Evolutionary conservation across 495 filamentous ascomycete species (phyloP).

Genomic region (Rhizodiscina lignyota): DNA sequence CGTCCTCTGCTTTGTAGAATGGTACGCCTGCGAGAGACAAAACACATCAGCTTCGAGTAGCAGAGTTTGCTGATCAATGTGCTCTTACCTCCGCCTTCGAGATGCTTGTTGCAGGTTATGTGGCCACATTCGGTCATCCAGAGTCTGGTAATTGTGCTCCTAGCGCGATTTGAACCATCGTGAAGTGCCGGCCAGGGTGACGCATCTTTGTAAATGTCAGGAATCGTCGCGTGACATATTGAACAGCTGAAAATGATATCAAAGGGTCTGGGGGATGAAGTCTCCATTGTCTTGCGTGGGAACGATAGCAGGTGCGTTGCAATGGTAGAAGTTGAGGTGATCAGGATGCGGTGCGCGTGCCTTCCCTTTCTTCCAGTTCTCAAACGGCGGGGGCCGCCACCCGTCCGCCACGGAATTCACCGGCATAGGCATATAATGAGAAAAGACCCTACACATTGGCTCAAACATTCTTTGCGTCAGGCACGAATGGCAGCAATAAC

Average conservation of each 20-base stretch:
- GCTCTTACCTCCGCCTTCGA: slow-evolving; percentile 24
- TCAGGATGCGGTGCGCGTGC: neutral
- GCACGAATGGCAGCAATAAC: too few species aligned
- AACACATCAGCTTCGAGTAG: neutral
- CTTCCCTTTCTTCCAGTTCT: too few species aligned
- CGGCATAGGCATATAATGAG: too few species aligned
- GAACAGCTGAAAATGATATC: slow-evolving; percentile 28
- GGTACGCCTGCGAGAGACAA: slow-evolving; percentile 19
- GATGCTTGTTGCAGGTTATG: slow-evolving; percentile 26
- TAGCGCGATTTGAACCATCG: slow-evolving; percentile 10
- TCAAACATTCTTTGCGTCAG: too few species aligned
- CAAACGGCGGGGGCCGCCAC: too few species aligned
- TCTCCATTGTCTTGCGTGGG: slow-evolving; percentile 5
- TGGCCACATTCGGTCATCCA: slow-evolving; percentile 29
- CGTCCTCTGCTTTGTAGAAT: slow-evolving; percentile 21
- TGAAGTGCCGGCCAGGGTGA: slow-evolving; percentile 18
- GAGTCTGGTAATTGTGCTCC: slow-evolving; percentile 20
- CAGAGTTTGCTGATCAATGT: neutral
- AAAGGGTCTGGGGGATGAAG: slow-evolving; percentile 4
- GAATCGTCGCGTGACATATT: slow-evolving; percentile 22
- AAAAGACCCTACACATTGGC: too few species aligned
- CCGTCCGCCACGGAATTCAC: too few species aligned
- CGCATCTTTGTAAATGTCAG: slow-evolving; percentile 22
- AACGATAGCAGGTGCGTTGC: slow-evolving; percentile 1
- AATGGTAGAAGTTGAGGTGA: slow-evolving; percentile 2